These are phyloP conservation scores for Hygrocybe punicea DNA, from an alignment of 768 basidiomycete species.

Conservation along the genomic window DNA sequence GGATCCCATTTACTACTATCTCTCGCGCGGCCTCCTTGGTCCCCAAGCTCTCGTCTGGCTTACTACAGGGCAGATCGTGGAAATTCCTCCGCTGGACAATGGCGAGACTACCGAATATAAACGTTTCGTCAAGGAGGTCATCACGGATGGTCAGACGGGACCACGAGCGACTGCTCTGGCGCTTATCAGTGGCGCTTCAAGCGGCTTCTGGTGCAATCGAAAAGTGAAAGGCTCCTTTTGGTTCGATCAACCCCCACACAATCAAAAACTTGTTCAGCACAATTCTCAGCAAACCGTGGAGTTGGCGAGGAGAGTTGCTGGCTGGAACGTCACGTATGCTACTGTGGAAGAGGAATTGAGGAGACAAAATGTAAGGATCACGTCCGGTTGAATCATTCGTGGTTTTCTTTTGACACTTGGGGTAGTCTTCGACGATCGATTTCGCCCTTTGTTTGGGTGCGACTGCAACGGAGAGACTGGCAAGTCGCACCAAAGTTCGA, in stretches of 20 bases:
- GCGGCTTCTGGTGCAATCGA: conserved; percentile 76
- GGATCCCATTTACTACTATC: conserved; percentile 94
- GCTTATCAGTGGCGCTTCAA: conserved; percentile 74
- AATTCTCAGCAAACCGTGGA: conserved; percentile 76
- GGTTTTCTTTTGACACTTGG: background rate
- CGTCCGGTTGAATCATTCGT: conserved; percentile 4
- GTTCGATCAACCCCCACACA: conserved; percentile 60
- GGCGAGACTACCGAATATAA: conserved; percentile 94
- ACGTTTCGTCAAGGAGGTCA: conserved; percentile 91
- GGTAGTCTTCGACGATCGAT: conserved; percentile 94
- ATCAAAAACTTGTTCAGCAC: conserved; percentile 63
- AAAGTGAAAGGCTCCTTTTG: conserved; percentile 73
- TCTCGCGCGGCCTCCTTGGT: conserved; percentile 85
- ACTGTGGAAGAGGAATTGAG: conserved; percentile 92
- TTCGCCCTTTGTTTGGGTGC: conserved; percentile 93
- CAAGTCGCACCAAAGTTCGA: conserved; percentile 69
- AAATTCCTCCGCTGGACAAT: conserved; percentile 87
- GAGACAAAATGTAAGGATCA: conserved; percentile 83
- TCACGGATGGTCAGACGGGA: conserved; percentile 91
- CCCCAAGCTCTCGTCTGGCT: conserved; percentile 95
- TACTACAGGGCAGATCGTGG: conserved; percentile 78
- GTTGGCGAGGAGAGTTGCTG: conserved; percentile 80
- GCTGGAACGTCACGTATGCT: conserved; percentile 84
- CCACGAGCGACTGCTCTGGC: conserved; percentile 90
- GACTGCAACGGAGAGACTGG: conserved; percentile 75